Base-by-base conservation (phyloP, 805 yeast genomes). In the Ogataea pilisensis region DNA sequence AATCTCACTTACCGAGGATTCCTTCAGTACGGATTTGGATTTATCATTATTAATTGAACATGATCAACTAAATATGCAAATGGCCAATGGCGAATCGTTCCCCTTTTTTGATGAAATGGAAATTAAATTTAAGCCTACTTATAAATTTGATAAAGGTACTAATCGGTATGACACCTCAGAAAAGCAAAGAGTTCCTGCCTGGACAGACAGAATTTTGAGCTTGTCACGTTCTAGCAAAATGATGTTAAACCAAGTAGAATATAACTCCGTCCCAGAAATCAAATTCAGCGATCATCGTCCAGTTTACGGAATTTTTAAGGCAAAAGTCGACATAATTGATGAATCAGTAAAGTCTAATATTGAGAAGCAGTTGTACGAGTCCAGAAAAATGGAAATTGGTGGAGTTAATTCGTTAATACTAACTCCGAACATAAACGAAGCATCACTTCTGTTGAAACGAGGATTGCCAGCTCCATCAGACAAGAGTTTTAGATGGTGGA, bases 181-280 rank as follows among this genome's bases (percentile, higher is more conserved):
- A 54, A 93, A 93, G 62, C 82, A 80, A 61, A 76, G 99, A 46
- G 80, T 86, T 11, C 99, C 99, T 1, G 95, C 99, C 0, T 93
- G 99, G 99, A 90, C 98, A 3, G 99, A 93, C 65, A 68, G 99
- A 42, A 80, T 91, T 25, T 62, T 90, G 35, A 81, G 79, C 54
- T 52, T 68, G 41, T 64, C 73, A 3, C 68, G 84, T 20, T 80
- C 85, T 13, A 72, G 74, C 27, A 65, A 66, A n/a, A 67, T 75
- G 8, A 68, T 73, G 9, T 59, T 90, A 42, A 69, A 65, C 34
- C 91, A 85, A 46, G 46, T 72, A 1, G 63, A 66, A 7, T 93
- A 91, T 58, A 72, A 77, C 12, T 69, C 82, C 37, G 76, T 72
- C 8, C 75, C 70, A 17, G 68, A 72, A 19, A 69, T 86, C 17